Evolutionary conservation across 495 filamentous ascomycete genomes (phyloP), one percentile per base, ranked within the genome.

Genomic region (Xylaria castorea): DNA sequence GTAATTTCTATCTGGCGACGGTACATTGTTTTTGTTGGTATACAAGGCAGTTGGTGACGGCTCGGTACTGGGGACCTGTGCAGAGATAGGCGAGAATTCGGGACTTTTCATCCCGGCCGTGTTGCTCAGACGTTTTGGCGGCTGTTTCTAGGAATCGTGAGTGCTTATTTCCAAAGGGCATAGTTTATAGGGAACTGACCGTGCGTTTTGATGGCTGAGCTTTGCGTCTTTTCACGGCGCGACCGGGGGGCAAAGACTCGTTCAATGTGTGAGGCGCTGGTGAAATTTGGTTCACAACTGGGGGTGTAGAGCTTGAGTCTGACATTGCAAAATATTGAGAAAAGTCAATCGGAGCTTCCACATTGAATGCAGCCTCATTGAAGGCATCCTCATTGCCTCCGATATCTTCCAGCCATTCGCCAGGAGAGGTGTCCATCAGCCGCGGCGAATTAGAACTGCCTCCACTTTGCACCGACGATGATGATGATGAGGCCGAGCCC

Each of bases 291-390:
- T 58, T 77, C 12, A 68, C 1, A 27, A 20, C 73, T 51, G 74
- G 89, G 80, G 38, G 86, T 74, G 83, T 89, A 18, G 92, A 91
- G 72, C 89, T 93, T 91, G 0, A 89, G 74, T 90, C 91, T 36
- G 91, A 89, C 77, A 93, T 92, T 74, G 92, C 89, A 75, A 92
- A 92, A 30, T 88, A 85, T 46, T 87, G 84, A 74, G 89, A 86
- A 90, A 92, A 91, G 20, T 77, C 73, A 57, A 74, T 64, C 5
- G 70, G 67, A 1, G 72, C 64, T 58, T 78, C 75, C 27, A 71
- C 69, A 51, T 73, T 73, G 42, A 74, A 73, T 66, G 60, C 58
- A 50, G 58, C 11, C 38, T 42, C 68, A 55, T 75, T 74, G 48
- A 74, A 73, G 66, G 66, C 63, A 51, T 61, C 63, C 38, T 65